Conservation (phyloP, 2,329 filamentous ascomycete genomes). For the Fusarium piperis region DNA sequence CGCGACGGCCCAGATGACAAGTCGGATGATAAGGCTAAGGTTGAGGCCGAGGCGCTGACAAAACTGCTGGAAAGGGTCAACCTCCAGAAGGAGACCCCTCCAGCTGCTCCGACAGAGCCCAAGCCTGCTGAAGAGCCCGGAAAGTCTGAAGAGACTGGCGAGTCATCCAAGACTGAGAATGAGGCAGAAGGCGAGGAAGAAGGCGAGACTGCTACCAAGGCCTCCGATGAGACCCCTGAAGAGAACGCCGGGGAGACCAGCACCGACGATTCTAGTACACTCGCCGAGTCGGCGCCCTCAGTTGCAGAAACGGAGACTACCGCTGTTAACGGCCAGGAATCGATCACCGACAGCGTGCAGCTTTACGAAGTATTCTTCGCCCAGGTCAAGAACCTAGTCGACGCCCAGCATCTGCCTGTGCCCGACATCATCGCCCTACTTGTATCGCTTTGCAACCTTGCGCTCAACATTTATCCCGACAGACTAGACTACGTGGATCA, state of each 20-base stretch:
- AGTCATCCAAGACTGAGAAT: slow-evolving; percentile 46
- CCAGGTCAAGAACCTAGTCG: slow-evolving; percentile 93
- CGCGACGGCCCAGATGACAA: slow-evolving; percentile 80
- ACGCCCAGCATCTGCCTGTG: slow-evolving; percentile 88
- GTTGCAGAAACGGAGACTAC: slow-evolving; percentile 59
- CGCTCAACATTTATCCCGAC: slow-evolving; percentile 94
- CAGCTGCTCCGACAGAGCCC: slow-evolving; percentile 23
- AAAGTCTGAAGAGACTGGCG: slow-evolving; percentile 43
- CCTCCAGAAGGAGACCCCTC: slow-evolving; percentile 66
- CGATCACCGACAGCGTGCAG: slow-evolving; percentile 74
- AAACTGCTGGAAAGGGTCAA: slow-evolving; percentile 81
- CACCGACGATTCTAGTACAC: slow-evolving; percentile 45
- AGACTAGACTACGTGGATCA: slow-evolving; percentile 95
- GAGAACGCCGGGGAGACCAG: slow-evolving; percentile 32
- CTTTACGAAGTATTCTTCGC: slow-evolving; percentile 98
- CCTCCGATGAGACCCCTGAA: slow-evolving; percentile 27
- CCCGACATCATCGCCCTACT: slow-evolving; percentile 94
- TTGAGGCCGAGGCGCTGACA: slow-evolving; percentile 85
- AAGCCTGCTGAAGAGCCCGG: slow-evolving; percentile 33
- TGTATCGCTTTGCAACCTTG: slow-evolving; percentile 92
- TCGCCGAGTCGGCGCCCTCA: slow-evolving; percentile 50
- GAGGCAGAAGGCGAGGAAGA: slow-evolving; percentile 34
- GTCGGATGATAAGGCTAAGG: slow-evolving; percentile 73
- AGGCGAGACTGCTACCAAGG: slow-evolving; percentile 17
- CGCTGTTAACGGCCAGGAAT: slow-evolving; percentile 57